A percentile compares a stretch with the other conserved stretches of the same genome.
These are phyloP conservation scores for Trichoderma hamatum DNA, from an alignment of 2,329 filamentous ascomycete genomes.

Conservation along the genomic window DNA sequence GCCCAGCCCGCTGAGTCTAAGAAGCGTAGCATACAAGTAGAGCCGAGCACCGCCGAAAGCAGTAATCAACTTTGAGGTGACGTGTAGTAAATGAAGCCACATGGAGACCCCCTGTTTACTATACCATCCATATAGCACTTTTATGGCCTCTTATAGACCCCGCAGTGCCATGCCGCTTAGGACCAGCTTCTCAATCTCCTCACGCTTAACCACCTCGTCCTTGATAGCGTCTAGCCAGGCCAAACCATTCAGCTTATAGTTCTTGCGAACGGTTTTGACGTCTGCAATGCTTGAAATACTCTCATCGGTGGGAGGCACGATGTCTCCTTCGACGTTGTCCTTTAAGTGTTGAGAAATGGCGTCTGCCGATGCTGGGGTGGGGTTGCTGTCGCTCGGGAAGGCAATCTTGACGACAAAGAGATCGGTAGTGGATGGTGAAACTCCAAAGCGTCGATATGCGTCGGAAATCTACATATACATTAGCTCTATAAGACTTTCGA, in stretches of 20 bases:
- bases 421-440: constrained; percentile 68
- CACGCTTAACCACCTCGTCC: constrained; percentile 48
- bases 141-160: constrained; percentile 35
- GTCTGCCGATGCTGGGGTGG: constrained; percentile 49
- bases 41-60: not conserved
- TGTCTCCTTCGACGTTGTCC: constrained; percentile 62
- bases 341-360: constrained; percentile 62
- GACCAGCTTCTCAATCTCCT: constrained; percentile 68
- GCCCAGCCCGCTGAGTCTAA: not conserved
- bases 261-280: constrained; percentile 72
- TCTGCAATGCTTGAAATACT: constrained; percentile 64
- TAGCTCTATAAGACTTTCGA: not conserved
- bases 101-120: not conserved
- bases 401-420: constrained; percentile 83
- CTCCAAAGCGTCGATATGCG: constrained; percentile 85
- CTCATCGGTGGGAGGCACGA: constrained; percentile 63
- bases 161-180: constrained; percentile 73
- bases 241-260: constrained; percentile 79
- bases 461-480: constrained; percentile 72
- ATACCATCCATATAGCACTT: not conserved
- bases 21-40: not conserved
- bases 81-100: not conserved
- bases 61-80: not conserved
- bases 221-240: constrained; percentile 52
- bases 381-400: constrained; percentile 48